phyloP scores from a whole-genome alignment of 805 yeast species.

The Zygotorulaspora sp. region DNA sequence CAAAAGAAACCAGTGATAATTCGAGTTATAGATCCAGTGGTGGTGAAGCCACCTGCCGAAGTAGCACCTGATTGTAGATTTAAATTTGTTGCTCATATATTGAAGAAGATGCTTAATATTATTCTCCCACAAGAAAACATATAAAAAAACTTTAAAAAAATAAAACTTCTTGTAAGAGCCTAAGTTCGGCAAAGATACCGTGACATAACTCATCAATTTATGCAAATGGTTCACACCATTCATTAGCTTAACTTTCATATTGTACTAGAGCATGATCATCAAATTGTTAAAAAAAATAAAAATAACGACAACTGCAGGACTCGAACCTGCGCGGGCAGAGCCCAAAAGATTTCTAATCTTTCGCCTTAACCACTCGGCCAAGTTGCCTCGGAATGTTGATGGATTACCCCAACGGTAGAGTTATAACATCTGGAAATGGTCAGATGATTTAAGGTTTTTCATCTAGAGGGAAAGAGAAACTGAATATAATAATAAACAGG shows the following conservation, averaged over 20 bases:
- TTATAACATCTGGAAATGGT: too few species aligned
- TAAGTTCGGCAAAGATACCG: background rate
- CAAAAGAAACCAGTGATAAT: constrained; percentile 4
- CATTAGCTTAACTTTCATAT: background rate
- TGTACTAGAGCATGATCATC: background rate
- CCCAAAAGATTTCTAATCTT: constrained; percentile 53
- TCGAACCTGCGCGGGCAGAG: constrained; percentile 57
- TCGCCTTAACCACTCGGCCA: constrained; percentile 65
- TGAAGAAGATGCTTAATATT: background rate
- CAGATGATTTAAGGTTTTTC: too few species aligned
- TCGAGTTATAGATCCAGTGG: constrained; percentile 27
- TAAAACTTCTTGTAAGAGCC: background rate
- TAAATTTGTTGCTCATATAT: background rate
- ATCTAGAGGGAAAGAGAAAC: too few species aligned
- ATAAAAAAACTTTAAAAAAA: too few species aligned
- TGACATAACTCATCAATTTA: background rate
- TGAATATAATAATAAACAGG: too few species aligned
- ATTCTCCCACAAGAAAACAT: background rate
- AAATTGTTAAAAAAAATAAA: constrained; percentile 23
- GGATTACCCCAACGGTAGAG: too few species aligned
- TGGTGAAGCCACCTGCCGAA: constrained; percentile 27
- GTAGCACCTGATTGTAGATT: constrained; percentile 8
- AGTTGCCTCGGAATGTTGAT: constrained; percentile 34
- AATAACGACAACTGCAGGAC: constrained; percentile 60
- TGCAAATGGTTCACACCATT: background rate